Evolutionary conservation across 441 rosid species (phyloP), one percentile per base, ranked within the genome.

Genomic region (Eutrema salsugineum): DNA sequence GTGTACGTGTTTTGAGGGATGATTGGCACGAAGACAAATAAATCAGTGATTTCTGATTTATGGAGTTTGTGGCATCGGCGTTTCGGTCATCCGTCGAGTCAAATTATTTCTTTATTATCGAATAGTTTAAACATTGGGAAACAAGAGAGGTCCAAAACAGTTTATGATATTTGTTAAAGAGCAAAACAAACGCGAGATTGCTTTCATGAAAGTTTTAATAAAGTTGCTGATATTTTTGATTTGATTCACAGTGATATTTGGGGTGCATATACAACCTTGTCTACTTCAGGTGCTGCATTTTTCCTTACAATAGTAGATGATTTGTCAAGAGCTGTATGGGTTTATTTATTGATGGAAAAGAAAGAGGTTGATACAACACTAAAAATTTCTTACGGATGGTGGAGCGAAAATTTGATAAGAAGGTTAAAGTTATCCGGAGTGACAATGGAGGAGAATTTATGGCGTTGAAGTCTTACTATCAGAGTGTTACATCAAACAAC

Each of bases 361-460:
- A 8, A 1, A 2, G 11, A 20, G 8, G 53, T 17, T 1, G n/a
- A 12, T 0, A 0, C 0, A 7, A 10, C 1, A 0, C 5, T 2
- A 17, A 11, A 5, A 4, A 9, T 8, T 17, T 17, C 9, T 10
- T 48, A 4, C 0, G 0, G 5, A 48, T 6, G 53, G 53, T 48
- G 5, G 24, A 48, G 8, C 24, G 28, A 1, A 27, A 48, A 10
- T 48, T 16, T 8, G 12, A 48, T 0, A 48, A 17, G 15, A 16
- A 8, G 1, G 11, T 48, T 8, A 19, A 19, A 3, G 12, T 9
- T 0, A 28, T 48, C 0, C 28, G 27, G 0, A 48, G 53, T n/a
- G 47, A 14, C 2, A 42, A 42, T 9, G 47, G 47, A 0, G 43
- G 43, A 11, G 43, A 39, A 2, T 46, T 46, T 16, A 15, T 46